phyloP scores from a whole-genome alignment of 1,284 basidiomycete species.

The Volvariella surrecta region DNA sequence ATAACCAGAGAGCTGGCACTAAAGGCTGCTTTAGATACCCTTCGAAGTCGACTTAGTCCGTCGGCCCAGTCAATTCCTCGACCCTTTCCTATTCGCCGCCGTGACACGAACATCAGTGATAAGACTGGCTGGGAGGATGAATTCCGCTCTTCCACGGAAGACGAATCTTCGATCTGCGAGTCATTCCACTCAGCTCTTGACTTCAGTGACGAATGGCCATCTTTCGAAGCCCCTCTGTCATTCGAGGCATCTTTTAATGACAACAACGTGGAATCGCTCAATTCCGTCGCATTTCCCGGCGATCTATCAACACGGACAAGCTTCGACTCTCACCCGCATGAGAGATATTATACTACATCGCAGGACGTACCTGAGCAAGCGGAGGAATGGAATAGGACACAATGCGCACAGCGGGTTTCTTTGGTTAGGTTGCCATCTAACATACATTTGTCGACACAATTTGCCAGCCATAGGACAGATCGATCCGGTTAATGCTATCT shows the following conservation, averaged over 20 bases:
- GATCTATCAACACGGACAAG: slow-evolving; percentile 1
- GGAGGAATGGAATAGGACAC: slow-evolving; percentile 80
- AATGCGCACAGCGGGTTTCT: slow-evolving; percentile 76
- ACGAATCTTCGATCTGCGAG: slow-evolving; percentile 41
- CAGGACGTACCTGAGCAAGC: slow-evolving; percentile 43
- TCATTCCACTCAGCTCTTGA: slow-evolving; percentile 64
- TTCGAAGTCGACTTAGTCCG: too few relatives aligned
- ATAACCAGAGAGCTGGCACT: slow-evolving; percentile 64
- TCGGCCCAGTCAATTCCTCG: too few relatives aligned
- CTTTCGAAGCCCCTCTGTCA: slow-evolving; percentile 7
- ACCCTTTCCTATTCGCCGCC: too few relatives aligned
- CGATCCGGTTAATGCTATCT: not conserved
- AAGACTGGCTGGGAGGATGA: slow-evolving; percentile 4
- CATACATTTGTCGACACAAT: slow-evolving; percentile 31
- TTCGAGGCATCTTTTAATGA: not conserved
- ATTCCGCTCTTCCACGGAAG: slow-evolving; percentile 30
- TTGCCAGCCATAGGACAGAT: slow-evolving; percentile 11
- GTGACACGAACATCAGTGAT: too few relatives aligned
- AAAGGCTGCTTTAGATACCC: slow-evolving; percentile 58
- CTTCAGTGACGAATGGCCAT: slow-evolving; percentile 30
- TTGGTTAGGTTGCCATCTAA: slow-evolving; percentile 63
- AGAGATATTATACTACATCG: slow-evolving; percentile 2
- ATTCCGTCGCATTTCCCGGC: not conserved
- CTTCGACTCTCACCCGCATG: slow-evolving; percentile 3
- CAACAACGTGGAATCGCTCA: not conserved